Evolutionary conservation across 352 stramenopile genomes (phyloP), one percentile per base, ranked within the genome.

Genomic region (Globisporangium spiculum): DNA sequence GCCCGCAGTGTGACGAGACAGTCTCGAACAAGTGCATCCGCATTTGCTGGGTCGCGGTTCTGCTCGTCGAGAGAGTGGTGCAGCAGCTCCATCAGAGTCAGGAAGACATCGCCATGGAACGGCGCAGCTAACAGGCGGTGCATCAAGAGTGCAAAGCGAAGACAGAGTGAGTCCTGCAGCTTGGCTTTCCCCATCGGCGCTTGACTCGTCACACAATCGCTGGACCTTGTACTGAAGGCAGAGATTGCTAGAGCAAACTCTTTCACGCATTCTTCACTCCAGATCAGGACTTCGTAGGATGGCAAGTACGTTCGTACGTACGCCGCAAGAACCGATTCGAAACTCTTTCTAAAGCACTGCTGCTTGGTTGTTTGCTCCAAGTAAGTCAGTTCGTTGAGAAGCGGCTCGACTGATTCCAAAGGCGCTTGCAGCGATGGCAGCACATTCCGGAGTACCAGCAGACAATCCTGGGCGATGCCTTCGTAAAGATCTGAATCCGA

Each of bases 61-160:
- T 82, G 74, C 24, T 86, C 75, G n/a, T 84, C 75, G 1, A 89
- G 70, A 1, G 77, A 67, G 22, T 73, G 53, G 10, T 81, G 82
- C 20, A 94, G 66, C 2, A 92, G 63, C 27, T 84, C 77, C 9
- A 91, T 64, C 4, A 91, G 34, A 6, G 77, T 81, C 12, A 93
- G 60, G 18, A 91, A 79, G 18, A 92, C 75, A 9, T 89, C 80
- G 2, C 81, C 84, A 38, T 87, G 70, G 59, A 94, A 94, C 22
- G 66, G 63, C 8, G 77, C 74, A 9, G 67, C 64, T 10, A 94
- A 63, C 7, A 83, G 67, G 8, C 75, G 75, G 58, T 91, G 91
- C 14, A 72, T 70, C 9, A 82, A 52, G 16, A 94, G 68, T 0
- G 81, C 75, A 56, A 92, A 93, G n/a, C 78, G 72, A 5, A 88